Base-by-base conservation (phyloP, 768 basidiomycete species). In the Mycena rosella region DNA sequence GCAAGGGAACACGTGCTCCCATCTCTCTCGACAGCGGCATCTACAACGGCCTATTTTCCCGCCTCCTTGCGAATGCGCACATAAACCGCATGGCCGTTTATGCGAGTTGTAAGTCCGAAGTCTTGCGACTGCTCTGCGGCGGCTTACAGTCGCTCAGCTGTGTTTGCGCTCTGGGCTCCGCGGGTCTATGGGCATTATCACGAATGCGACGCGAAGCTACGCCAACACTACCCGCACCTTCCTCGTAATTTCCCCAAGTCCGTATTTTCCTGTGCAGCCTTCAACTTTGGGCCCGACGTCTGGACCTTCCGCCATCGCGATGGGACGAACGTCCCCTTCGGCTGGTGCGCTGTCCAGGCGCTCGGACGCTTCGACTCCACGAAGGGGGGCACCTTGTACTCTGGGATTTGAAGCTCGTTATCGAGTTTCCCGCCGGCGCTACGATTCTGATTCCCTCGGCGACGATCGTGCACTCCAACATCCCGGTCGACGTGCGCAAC, bases 361-460 rank as follows among this genome's bases (percentile, higher is more conserved):
- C 34, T 76, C 0, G 80, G 81, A 0, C 8, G 40, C 5, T 82
- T 75, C 61, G 71, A 80, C 54, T 67, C 58, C 0, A 67, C 2
- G 1, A 69, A 58, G 22, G 76, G 80, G 13, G 79, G 13, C 79
- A 82, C 53, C 47, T 82, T 0, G 66, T 82, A 0, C 44, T 83
- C 0, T 76, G 75, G 71, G 76, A 78, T 22, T 51, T 76, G 0
- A 65, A 73, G 20, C 61, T 79, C 1, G 54, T 79, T 5, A 63
- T 76, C 10, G 74, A 74, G 54, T 79, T 76, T 42, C 76, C 73
- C 0, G 65, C 63, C 27, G 74, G 68, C 34, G 32, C 72, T 6
- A 74, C 71, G 14, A 74, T 79, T 34, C 44, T 78, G 14, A 71
- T 81, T 29, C 79, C 78, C 0, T 79, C 78, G 0, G 77, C 75